Evolutionary conservation across 2,329 filamentous ascomycete genomes (phyloP), one percentile per base, ranked within the genome.

Genomic region (Phoma sp.): DNA sequence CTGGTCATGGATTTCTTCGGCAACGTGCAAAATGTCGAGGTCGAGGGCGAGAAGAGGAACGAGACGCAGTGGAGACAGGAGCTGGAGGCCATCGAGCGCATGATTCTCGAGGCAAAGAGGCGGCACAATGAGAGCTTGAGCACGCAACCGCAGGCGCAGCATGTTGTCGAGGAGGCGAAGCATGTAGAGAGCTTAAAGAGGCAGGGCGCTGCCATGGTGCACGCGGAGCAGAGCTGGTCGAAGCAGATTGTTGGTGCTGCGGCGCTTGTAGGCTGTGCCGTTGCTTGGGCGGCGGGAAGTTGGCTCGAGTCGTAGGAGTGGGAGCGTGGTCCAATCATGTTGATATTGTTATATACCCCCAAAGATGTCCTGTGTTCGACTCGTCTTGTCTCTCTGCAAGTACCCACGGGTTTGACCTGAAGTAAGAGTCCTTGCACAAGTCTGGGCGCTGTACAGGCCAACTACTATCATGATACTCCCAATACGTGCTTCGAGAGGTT

Each of bases 1-100:
- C 82, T 95, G 27, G 86, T 99, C 36, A 96, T 96, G 67, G 95
- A 99, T 73, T 99, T 99, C 77, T 98, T 99, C 61, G 95, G 95
- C 23, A 99, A 98, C 72, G 92, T 98, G 11, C 95, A 99, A 74
- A 96, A 93, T 64, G 93, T 99, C 3, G 95, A 98, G 76, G 86
- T 98, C 3, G 90, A 95, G 62, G 48, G 83, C 78, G 33, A 73
- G 69, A 30, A 74, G 67, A 49, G 76, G 69, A 75, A 76, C 32
- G 72, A 75, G 41, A 77, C 75, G 13, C 69, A 75, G 22, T 79
- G 84, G 75, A 78, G 79, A 57, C 88, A 93, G 63, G 92, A 97
- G 66, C 76, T 97, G 57, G 77, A 89, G 30, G 85, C 87, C n/a
- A 82, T 97, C 42, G 89, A 81, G 38, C 77, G 75, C 47, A 78